Base-by-base conservation (phyloP, 2,329 filamentous ascomycete genomes). In the Exophiala oligosperma region DNA sequence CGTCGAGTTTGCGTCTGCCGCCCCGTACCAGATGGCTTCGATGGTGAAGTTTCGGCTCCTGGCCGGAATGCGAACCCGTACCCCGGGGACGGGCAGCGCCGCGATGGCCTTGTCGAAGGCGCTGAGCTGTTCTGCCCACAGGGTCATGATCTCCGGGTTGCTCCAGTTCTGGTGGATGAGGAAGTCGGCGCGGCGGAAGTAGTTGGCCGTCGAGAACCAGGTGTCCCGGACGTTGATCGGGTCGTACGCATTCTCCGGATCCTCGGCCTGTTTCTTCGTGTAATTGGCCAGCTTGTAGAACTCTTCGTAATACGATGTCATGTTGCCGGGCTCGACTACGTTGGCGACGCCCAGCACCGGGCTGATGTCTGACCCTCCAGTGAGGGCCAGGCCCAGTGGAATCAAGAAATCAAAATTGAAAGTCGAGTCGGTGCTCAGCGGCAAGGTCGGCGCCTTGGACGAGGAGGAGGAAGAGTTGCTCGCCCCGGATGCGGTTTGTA, bases 151-250 rank as follows among this genome's bases (percentile, higher is more conserved):
- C 6, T 73, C 71, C 2, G 76, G 74, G 54, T 80, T 73, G 11
- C 53, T 69, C 69, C 68, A 70, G 66, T 80, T 74, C 1, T 68
- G 70, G 49, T 76, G 72, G 12, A 78, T 66, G 63, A 71, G 79
- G 61, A 77, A 76, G 58, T 75, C 73, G 7, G 78, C 73, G 0
- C 65, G 53, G 24, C 77, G 73, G 62, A 73, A 80, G 64, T 80
- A 80, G 1, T 67, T 72, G 0, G 77, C 61, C 1, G 76, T 72
- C 4, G 68, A 71, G 64, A 80, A 78, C 65, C 65, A 67, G 9
- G 68, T 66, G 50, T 73, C 68, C 21, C 71, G 54, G 29, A 62
- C 63, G 46, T 61, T 62, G 51, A 63, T 41, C n/a, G 61, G 66
- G 7, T 63, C 54, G n/a, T 59, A 58, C 8, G 64, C 59, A 47